Conservation (phyloP, 228 moss, liverwort and hornwort species). For the Sphagnum fallax region DNA sequence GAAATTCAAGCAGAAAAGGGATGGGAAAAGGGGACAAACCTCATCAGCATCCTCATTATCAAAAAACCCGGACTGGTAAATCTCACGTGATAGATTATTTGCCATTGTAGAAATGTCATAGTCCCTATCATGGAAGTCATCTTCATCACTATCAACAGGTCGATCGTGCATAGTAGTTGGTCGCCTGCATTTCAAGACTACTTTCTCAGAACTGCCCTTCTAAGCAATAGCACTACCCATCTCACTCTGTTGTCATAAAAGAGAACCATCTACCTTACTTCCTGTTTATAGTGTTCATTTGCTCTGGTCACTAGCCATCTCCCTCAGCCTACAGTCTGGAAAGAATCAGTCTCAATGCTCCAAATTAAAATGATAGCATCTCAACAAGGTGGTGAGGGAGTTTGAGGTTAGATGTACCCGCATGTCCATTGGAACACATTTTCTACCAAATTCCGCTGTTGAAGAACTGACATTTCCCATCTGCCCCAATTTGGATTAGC, state of each 20-base stretch:
- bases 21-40: background rate
- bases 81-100: constrained; percentile 38
- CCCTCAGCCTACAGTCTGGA: too few relatives aligned
- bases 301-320: too few relatives aligned
- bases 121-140: constrained; percentile 38
- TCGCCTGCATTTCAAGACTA: constrained; percentile 20
- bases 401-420: constrained; percentile 15
- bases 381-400: too few relatives aligned
- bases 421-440: constrained; percentile 49
- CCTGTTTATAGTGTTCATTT: too few relatives aligned
- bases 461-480: constrained; percentile 33
- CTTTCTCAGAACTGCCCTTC: too few relatives aligned
- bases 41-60: constrained; percentile 37
- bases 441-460: constrained; percentile 37
- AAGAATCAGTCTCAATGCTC: too few relatives aligned
- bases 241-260: too few relatives aligned
- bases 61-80: constrained; percentile 34
- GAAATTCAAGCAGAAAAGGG: too few relatives aligned
- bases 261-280: too few relatives aligned
- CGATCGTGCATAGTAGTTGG: constrained; percentile 50
- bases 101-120: constrained; percentile 54
- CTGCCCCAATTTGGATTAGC: constrained; percentile 33
- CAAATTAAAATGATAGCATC: too few relatives aligned
- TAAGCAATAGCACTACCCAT: too few relatives aligned
- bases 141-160: constrained; percentile 53